A percentile compares a stretch with the other conserved stretches of the same genome.
Conservation (phyloP, 2,329 filamentous ascomycete species). For the Basipetospora chlamydospora region DNA sequence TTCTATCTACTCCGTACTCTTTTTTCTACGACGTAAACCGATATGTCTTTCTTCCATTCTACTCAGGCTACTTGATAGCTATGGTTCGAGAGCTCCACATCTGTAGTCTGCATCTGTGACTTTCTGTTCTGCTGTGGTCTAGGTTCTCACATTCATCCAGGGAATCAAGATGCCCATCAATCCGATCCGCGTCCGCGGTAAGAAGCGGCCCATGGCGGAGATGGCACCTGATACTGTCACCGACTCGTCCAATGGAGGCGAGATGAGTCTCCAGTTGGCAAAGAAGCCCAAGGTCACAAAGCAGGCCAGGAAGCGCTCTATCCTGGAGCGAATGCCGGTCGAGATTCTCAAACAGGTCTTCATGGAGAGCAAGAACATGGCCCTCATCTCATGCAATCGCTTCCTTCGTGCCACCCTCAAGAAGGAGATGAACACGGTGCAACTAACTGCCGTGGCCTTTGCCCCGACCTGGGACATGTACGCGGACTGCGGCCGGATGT, state of each 20-base stretch:
- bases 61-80: too few relatives aligned
- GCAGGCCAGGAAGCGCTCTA: slow-evolving; percentile 1
- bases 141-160: too few relatives aligned
- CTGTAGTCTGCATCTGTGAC: too few relatives aligned
- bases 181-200: slow-evolving; percentile 32
- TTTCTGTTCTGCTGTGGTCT: too few relatives aligned
- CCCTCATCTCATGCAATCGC: slow-evolving; percentile 28
- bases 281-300: slow-evolving; percentile 15
- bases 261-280: neutral
- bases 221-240: neutral
- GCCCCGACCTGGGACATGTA: slow-evolving; percentile 23
- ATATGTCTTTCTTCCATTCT: too few relatives aligned
- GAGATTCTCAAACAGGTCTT: slow-evolving; percentile 41
- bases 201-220: slow-evolving; percentile 15
- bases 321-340: slow-evolving; percentile 26
- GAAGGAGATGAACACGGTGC: neutral
- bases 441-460: slow-evolving; percentile 22
- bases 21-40: too few relatives aligned
- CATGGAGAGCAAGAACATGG: slow-evolving; percentile 31
- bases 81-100: too few relatives aligned
- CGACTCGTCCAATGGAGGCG: too few relatives aligned
- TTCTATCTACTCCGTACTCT: too few relatives aligned
- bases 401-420: slow-evolving; percentile 33
- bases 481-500: slow-evolving; percentile 13
- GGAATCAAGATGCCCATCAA: slow-evolving; percentile 34